These are phyloP conservation scores for Lomentospora prolificans DNA, from an alignment of 2,329 filamentous ascomycete species.

Conservation along the genomic window DNA sequence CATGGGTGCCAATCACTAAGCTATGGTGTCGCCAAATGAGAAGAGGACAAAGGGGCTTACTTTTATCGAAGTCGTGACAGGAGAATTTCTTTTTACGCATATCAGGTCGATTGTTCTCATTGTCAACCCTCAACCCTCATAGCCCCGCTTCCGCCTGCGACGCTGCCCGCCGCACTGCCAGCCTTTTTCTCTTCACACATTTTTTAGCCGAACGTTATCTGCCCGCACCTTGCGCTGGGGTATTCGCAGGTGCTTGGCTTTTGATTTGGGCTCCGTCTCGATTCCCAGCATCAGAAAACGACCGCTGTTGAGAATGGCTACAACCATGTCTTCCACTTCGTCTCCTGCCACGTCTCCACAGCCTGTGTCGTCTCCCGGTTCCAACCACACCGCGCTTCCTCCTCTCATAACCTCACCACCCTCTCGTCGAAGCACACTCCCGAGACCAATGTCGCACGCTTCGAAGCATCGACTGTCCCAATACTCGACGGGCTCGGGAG, in stretches of 20 bases:
- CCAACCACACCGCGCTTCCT: constrained; percentile 44
- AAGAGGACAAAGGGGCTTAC: not conserved
- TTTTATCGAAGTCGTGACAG: not conserved
- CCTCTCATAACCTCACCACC: constrained; percentile 48
- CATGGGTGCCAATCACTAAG: not conserved
- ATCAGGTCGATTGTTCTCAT: not conserved
- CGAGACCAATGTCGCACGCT: constrained; percentile 64
- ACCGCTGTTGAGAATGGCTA: constrained; percentile 30
- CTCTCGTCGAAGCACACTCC: constrained; percentile 48
- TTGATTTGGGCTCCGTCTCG: not conserved
- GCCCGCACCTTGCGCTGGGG: constrained; percentile 1
- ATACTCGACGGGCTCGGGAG: constrained; percentile 64
- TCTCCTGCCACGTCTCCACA: constrained; percentile 45
- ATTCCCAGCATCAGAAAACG: not conserved
- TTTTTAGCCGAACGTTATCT: not conserved
- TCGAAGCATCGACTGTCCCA: constrained; percentile 75
- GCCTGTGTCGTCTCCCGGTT: constrained; percentile 30
- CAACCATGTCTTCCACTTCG: constrained; percentile 48
- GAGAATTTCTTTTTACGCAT: not conserved
- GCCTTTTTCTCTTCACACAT: not conserved
- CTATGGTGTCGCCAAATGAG: not conserved
- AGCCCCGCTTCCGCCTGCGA: not conserved
- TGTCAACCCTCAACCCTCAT: too few relatives aligned
- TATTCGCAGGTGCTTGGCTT: constrained; percentile 3
- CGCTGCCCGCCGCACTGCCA: not conserved